Percentiles rank a stretch among this genome's conserved stretches.
Evolutionary conservation across 148 eudicot species (phyloP).

Genomic region (Fagopyrum tataricum): DNA sequence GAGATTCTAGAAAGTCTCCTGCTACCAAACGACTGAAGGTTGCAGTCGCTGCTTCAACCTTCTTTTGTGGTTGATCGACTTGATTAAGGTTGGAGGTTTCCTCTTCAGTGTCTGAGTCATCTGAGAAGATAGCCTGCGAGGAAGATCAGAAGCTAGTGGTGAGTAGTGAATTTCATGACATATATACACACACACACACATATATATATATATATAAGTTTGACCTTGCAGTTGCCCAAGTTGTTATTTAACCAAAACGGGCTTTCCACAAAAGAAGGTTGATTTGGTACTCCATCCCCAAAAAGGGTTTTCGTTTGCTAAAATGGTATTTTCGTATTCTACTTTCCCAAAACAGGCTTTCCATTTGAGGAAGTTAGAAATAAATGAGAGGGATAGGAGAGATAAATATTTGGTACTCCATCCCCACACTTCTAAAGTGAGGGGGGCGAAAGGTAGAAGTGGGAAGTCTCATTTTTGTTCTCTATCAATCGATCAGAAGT

Average conservation of each 20-base stretch:
- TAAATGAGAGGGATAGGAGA: neutral
- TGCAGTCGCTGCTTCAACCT: constrained; percentile 72
- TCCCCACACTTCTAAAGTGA: neutral
- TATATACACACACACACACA: neutral
- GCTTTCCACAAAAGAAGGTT: too few species aligned
- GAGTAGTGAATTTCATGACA: neutral
- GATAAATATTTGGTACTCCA: neutral
- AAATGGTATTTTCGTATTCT: neutral
- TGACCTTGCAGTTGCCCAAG: too few species aligned
- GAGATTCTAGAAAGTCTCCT: constrained; percentile 89
- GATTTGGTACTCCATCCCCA: too few species aligned
- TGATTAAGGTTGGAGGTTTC: constrained; percentile 28
- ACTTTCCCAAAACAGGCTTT: neutral
- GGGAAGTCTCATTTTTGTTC: neutral
- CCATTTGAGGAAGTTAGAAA: neutral
- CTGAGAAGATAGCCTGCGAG: constrained; percentile 86
- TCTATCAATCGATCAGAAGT: neutral
- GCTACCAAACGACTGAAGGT: constrained; percentile 83
- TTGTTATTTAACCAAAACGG: too few species aligned
- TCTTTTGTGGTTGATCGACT: constrained; percentile 54
- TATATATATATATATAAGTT: too few species aligned
- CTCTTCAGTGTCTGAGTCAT: constrained; percentile 76
- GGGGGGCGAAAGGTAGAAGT: neutral
- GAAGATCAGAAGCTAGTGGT: neutral
- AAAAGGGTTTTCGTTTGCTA: too few species aligned